Evolutionary conservation across 805 yeast genomes (phyloP), one percentile per base, ranked within the genome.

Genomic region (Maudiozyma saulgeensis): DNA sequence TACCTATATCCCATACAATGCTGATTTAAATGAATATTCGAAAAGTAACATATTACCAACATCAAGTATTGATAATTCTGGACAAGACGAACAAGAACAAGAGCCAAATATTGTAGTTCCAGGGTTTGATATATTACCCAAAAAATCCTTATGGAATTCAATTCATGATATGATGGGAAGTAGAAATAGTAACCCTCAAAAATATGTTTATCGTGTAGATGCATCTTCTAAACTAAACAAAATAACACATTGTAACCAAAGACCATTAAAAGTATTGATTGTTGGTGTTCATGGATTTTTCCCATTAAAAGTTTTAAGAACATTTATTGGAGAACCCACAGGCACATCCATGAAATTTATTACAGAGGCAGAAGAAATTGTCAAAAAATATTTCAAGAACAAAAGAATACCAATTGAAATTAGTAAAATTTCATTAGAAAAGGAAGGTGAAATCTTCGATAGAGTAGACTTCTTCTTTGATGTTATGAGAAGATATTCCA

Each of bases 201-300:
- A 48, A 46, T 49, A 53, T 15, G 37, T 61, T 4, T 52, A 51
- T 35, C 48, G 55, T 34, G 45, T 51, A 19, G 49, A 52, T 43
- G 55, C 68, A 1, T 43, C 46, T 1, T 51, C 51, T 4, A 59
- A 52, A 34, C 49, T 64, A 6, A 43, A 49, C 18, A 47, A 50
- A 9, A 28, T 65, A 23, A 53, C 63, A 1, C 46, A 57, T 21
- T 56, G 55, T 12, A 55, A 51, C 5, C 51, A 48, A 16, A 54
- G 52, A 44, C 71, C 79, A 37, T 77, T 78, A 50, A 79, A 81
- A 53, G 86, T 86, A 0, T 75, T 91, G 31, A 84, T 93, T 35
- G 80, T 91, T 51, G 99, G 99, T 0, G 90, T 91, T 1, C 99
- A 91, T 68, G 99, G 99, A 0, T 91, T 90, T 61, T 91, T 93